Conservation (phyloP, 2,329 filamentous ascomycete genomes). For the Capronia americana region DNA sequence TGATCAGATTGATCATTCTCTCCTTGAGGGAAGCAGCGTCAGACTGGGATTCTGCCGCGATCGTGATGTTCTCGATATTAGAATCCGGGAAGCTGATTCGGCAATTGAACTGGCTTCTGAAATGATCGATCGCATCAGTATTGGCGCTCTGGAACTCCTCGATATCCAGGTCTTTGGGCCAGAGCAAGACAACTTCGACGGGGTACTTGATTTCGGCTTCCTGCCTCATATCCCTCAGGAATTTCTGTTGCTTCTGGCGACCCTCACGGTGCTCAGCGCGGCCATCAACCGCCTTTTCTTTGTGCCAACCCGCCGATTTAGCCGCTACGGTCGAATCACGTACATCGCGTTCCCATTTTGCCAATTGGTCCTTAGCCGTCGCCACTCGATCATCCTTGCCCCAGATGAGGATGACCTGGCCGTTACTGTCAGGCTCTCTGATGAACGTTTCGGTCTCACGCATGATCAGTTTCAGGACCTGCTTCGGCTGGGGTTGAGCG, state of each 20-base stretch:
- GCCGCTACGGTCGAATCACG: constrained; percentile 8
- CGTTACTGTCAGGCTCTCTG: constrained; percentile 23
- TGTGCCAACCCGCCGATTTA: constrained; percentile 27
- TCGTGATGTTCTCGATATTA: constrained; percentile 20
- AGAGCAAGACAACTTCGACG: constrained; percentile 34
- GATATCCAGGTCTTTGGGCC: constrained; percentile 37
- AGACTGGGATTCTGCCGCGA: constrained; percentile 27
- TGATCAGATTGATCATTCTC: constrained; percentile 36
- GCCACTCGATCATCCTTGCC: constrained; percentile 28
- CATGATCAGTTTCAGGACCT: constrained; percentile 24
- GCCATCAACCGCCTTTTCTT: constrained; percentile 34
- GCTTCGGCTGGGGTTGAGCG: constrained; percentile 21
- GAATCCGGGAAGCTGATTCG: constrained; percentile 26
- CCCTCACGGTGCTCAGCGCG: constrained; percentile 36
- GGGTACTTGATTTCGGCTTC: constrained; percentile 29
- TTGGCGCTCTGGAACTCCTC: constrained; percentile 32
- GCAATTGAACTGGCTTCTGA: constrained; percentile 29
- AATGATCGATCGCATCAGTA: constrained; percentile 26
- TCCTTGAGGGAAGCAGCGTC: constrained; percentile 27
- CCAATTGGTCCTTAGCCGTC: constrained; percentile 25
- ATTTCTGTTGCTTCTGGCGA: constrained; percentile 23
- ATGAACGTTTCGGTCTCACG: constrained; percentile 33
- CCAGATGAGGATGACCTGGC: constrained; percentile 35
- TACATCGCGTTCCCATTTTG: constrained; percentile 31
- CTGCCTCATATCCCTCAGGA: constrained; percentile 19